Evolutionary conservation across 495 filamentous ascomycete genomes (phyloP), one percentile per base, ranked within the genome.

Genomic region (Xylaria sp.): DNA sequence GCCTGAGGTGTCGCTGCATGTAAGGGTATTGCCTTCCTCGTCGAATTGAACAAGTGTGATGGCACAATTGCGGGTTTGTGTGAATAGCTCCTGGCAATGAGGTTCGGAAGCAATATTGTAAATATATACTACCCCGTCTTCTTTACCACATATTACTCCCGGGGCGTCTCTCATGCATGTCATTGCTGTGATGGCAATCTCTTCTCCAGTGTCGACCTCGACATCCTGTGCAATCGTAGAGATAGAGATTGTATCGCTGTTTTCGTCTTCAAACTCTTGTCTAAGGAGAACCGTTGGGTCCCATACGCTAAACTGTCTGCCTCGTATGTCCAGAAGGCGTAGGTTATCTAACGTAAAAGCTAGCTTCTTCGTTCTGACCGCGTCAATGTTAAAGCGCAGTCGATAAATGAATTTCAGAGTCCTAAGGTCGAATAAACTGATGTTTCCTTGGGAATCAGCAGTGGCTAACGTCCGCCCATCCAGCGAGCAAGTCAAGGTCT

Each of bases 221-320:
- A 15, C 5, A n/a, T n/a, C 3, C 29, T 50, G 26, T 15, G 43
- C 43, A 15, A 65, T 14, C 19, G 71, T 70, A 19, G 74, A 73
- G 43, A 64, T 15, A 1, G 74, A 73, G 17, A 71, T 21, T 44
- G 67, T 75, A n/a, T 76, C 76, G 19, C 72, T 78, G 11, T 66
- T 69, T 0, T 72, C 75, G 6, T 76, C 70, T 19, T 73, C 74
- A 5, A 33, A n/a, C 24, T 78, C 75, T 8, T 75, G 72, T 26
- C 70, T 33, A 8, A 68, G 61, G 4, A 76, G 61, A 21, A 72
- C 70, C 1, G 71, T 70, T 4, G 33, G 59, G 58, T 77, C 71
- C 31, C 67, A 69, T 40, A 69, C 57, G 12, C 57, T 33, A n/a
- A 58, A 46, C 7, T 62, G 57, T 2, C 15, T n/a, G 19, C 40